phyloP scores from a whole-genome alignment of 2,329 filamentous ascomycete genomes.

The Talaromyces sp. region DNA sequence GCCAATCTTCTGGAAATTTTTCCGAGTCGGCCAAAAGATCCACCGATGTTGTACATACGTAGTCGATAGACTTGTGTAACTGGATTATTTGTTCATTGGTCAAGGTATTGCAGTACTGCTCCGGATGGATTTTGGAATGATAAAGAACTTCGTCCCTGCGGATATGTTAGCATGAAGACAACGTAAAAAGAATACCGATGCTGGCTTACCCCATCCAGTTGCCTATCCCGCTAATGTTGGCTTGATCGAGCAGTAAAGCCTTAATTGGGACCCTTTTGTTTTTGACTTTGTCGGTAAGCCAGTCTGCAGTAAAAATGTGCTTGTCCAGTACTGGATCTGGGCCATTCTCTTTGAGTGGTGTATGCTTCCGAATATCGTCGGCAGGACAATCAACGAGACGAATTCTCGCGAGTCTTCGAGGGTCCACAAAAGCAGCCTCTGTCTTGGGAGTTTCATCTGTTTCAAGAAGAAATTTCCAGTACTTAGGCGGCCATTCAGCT shows the following conservation, averaged over 20 bases:
- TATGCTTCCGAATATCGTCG: slow-evolving; percentile 65
- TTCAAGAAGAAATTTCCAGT: slow-evolving; percentile 77
- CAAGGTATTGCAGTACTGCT: slow-evolving; percentile 86
- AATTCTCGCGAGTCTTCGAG: slow-evolving; percentile 71
- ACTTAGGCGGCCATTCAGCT: slow-evolving; percentile 78
- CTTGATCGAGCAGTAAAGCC: slow-evolving; percentile 79
- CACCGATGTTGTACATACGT: slow-evolving; percentile 74
- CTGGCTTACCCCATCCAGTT: slow-evolving; percentile 77
- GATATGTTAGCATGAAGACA: slow-evolving; percentile 4
- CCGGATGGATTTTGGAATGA: slow-evolving; percentile 81
- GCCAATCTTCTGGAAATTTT: slow-evolving; percentile 79
- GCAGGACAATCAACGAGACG: slow-evolving; percentile 76
- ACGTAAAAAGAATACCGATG: not conserved
- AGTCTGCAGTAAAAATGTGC: slow-evolving; percentile 68
- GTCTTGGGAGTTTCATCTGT: slow-evolving; percentile 57
- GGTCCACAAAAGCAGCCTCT: slow-evolving; percentile 74
- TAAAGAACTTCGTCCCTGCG: slow-evolving; percentile 79
- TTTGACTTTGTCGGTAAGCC: slow-evolving; percentile 64
- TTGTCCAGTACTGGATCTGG: slow-evolving; percentile 85
- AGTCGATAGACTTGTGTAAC: slow-evolving; percentile 66
- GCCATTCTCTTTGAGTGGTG: slow-evolving; percentile 83
- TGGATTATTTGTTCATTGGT: slow-evolving; percentile 62
- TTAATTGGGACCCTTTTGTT: slow-evolving; percentile 83
- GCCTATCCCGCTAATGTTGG: slow-evolving; percentile 83
- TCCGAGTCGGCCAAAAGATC: slow-evolving; percentile 74